Evolutionary conservation across 192 early-diverging fungal species (phyloP).

Genomic region (Mortierella alpina): DNA sequence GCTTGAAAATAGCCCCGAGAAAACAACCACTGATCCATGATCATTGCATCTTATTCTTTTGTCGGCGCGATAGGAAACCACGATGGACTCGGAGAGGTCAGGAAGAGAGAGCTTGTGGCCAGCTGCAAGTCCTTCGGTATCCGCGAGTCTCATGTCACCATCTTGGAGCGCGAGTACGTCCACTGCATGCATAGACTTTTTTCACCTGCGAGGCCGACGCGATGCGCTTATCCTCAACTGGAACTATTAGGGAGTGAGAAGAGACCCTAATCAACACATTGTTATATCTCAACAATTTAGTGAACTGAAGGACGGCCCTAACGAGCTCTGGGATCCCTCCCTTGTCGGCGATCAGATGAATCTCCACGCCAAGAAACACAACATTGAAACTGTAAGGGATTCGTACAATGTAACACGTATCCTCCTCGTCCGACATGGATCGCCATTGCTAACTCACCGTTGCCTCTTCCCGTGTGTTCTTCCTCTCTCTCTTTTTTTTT

Average conservation of each 20-base stretch:
- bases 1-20: not conserved
- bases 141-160: conserved; percentile 54
- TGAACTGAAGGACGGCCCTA: conserved; percentile 76
- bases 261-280: not conserved
- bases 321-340: conserved; percentile 68
- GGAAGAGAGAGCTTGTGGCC: conserved; percentile 71
- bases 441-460: not conserved
- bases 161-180: conserved; percentile 72
- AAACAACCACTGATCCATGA: not conserved
- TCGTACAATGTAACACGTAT: not conserved
- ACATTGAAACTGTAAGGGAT: conserved; percentile 69
- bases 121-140: conserved; percentile 73
- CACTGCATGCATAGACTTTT: not conserved
- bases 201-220: not conserved
- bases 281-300: conserved; percentile 21
- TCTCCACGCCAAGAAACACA: conserved; percentile 65
- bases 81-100: conserved; percentile 68
- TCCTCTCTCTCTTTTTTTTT: not conserved
- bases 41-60: conserved; percentile 3
- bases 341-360: conserved; percentile 72
- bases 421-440: not conserved
- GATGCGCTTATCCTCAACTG: not conserved
- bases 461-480: not conserved
- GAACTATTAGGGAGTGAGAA: not conserved
- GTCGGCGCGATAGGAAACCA: conserved; percentile 67